phyloP scores from a whole-genome alignment of 352 stramenopile species.

The Phytophthora tentaculata region DNA sequence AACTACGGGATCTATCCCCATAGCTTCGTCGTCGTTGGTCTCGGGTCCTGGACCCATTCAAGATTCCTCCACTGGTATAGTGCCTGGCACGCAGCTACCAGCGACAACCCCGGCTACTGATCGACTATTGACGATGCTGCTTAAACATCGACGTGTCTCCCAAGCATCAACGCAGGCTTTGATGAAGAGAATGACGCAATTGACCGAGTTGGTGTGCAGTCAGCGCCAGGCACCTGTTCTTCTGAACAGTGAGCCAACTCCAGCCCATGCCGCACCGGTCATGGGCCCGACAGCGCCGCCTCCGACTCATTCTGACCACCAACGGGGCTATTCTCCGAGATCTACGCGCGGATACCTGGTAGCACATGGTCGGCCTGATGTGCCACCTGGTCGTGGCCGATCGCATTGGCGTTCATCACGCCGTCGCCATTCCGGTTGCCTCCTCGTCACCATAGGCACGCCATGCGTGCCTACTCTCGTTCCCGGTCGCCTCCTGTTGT shows the following conservation, averaged over 20 bases:
- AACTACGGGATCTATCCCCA: not conserved
- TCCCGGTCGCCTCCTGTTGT: not conserved
- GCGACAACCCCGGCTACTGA: too few relatives aligned
- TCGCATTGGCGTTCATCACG: not conserved
- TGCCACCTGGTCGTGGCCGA: not conserved
- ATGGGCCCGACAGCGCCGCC: too few relatives aligned
- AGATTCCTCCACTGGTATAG: not conserved
- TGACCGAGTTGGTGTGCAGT: not conserved
- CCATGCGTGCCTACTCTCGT: not conserved
- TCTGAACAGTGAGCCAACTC: not conserved
- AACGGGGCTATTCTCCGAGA: not conserved
- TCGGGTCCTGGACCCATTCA: not conserved
- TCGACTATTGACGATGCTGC: too few relatives aligned
- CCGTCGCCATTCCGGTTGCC: not conserved
- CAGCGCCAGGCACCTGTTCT: not conserved
- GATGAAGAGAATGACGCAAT: too few relatives aligned
- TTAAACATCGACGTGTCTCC: too few relatives aligned
- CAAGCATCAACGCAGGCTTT: too few relatives aligned
- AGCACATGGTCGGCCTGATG: not conserved
- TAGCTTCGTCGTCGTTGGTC: not conserved
- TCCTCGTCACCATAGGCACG: not conserved
- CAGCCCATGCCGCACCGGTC: not conserved
- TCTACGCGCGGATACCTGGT: not conserved
- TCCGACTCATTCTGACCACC: not conserved
- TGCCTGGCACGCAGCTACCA: not conserved